Base-by-base conservation (phyloP, 208 protist species). In the Trypanosomatidae sp. region DNA sequence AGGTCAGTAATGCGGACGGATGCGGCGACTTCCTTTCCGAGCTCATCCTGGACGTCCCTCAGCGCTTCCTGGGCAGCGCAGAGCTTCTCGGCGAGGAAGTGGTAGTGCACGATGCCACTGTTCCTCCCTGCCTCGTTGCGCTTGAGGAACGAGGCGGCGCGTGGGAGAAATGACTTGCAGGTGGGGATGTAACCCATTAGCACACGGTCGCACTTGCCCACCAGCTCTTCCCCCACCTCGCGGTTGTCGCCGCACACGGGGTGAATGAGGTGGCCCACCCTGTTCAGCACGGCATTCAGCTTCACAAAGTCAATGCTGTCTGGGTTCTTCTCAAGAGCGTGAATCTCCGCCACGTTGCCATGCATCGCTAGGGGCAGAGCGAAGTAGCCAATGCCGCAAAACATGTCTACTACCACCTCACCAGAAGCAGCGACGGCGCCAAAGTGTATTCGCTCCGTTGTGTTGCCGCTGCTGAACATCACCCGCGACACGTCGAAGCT, bases 391-490 rank as follows among this genome's bases (percentile, higher is more conserved):
- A 98, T 97, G 9, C 95, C 95, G 17, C 85, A 82, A 76, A 98
- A 98, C 95, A 98, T 97, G 68, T 98, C 95, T 5, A 98, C 91
- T 47, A 98, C 90, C 6, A 91, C 81, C 60, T 98, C 92, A 52
- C 80, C 85, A n/a, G 62, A 59, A 2, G 89, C 93, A 22, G 76
- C 36, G 25, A 95, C 66, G 3, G 66, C 70, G 49, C 79, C 80
- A 76, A 97, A 97, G 79, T 96, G 90, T 85, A 97, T 97, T 15
- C 95, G 84, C 80, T 98, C 93, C 25, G 89, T 97, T 13, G 90
- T 95, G 83, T 98, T 98, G 44, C 95, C 95, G 76, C 93, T 97
- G 73, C 82, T 88, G 69, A 98, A 97, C 95, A 98, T 98, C 33
- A 97, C 91, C 1, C 85, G 77, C 39, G 71, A 68, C 64, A 93